Evolutionary conservation across 805 yeast genomes (phyloP).

Genomic region (Cephaloascus fragrans): DNA sequence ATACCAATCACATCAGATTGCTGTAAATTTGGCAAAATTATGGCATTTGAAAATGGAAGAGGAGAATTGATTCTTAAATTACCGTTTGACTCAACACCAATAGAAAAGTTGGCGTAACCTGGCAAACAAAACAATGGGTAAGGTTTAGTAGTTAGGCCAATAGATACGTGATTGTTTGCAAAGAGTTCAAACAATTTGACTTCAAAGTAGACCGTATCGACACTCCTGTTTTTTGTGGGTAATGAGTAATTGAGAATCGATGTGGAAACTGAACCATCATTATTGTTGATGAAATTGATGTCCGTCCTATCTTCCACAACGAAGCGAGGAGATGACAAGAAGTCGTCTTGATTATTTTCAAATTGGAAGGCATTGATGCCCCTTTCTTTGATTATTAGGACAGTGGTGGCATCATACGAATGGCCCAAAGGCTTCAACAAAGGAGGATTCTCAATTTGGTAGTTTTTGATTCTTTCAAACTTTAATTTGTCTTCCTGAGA

Average conservation of each 20-base stretch:
- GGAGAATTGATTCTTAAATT: conserved; percentile 59
- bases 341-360: conserved; percentile 8
- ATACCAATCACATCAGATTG: conserved; percentile 49
- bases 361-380: conserved; percentile 13
- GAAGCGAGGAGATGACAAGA: conserved; percentile 7
- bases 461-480: background rate
- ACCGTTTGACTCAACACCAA: conserved; percentile 69
- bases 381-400: conserved; percentile 7
- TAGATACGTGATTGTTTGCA: conserved; percentile 30
- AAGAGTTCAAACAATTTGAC: conserved; percentile 34
- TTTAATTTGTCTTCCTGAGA: background rate
- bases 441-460: background rate
- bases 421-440: background rate
- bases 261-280: conserved; percentile 8
- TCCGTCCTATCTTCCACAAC: conserved; percentile 11
- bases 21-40: conserved; percentile 38
- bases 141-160: conserved; percentile 65
- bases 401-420: background rate
- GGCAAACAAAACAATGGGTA: conserved; percentile 71
- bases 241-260: conserved; percentile 10
- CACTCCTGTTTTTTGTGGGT: conserved; percentile 9
- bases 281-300: conserved; percentile 8
- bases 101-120: conserved; percentile 59
- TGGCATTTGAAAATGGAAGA: conserved; percentile 35
- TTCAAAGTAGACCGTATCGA: conserved; percentile 55